Conservation (phyloP, 2,329 filamentous ascomycete genomes). For the Elsinoe perseae region DNA sequence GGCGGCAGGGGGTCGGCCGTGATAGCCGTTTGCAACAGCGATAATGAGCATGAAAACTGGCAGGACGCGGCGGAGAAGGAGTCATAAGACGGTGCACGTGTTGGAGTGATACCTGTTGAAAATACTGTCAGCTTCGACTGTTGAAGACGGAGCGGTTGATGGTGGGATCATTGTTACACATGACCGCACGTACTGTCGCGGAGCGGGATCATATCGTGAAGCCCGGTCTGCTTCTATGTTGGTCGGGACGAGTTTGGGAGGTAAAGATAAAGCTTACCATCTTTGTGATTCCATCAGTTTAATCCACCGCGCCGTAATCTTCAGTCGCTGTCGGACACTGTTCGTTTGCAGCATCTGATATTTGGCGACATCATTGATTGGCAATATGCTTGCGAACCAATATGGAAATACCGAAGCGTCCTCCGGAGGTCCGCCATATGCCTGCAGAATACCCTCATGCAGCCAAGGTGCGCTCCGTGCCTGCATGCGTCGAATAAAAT, state of each 20-base stretch:
- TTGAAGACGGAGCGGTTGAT: constrained; percentile 5
- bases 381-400: constrained; percentile 81
- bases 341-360: constrained; percentile 65
- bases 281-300: constrained; percentile 59
- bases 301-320: constrained; percentile 76
- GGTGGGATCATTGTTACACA: constrained; percentile 3
- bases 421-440: constrained; percentile 69
- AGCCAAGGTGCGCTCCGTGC: constrained; percentile 66
- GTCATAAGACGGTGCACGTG: constrained; percentile 37
- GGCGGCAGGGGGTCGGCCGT: neutral
- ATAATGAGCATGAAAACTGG: constrained; percentile 24
- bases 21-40: constrained; percentile 7
- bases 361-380: constrained; percentile 69
- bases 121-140: neutral
- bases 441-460: constrained; percentile 59
- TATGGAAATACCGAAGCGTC: constrained; percentile 76
- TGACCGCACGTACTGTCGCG: neutral
- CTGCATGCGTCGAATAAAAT: constrained; percentile 64
- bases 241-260: constrained; percentile 16
- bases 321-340: constrained; percentile 72
- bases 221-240: constrained; percentile 13
- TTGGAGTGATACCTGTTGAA: constrained; percentile 32
- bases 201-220: neutral
- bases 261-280: constrained; percentile 53
- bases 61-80: constrained; percentile 26